Evolutionary conservation across 2,329 filamentous ascomycete species (phyloP).

Genomic region (Bretziella fagacearum): DNA sequence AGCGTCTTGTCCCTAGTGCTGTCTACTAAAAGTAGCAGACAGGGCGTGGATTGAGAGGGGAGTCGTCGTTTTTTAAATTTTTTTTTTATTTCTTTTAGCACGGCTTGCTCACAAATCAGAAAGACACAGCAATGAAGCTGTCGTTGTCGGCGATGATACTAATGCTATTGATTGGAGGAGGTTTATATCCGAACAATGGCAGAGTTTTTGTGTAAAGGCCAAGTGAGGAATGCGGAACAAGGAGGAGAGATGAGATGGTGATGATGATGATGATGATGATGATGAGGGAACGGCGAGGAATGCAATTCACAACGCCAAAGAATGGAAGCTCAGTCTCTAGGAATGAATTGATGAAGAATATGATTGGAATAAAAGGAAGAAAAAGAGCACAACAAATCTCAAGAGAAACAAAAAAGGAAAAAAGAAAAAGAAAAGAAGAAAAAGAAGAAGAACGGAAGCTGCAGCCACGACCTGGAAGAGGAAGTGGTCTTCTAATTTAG

Average conservation of each 20-base stretch:
- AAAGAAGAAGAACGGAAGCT: neutral
- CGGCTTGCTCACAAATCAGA: too few relatives aligned
- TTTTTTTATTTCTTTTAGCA: too few relatives aligned
- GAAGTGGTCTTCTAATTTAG: neutral
- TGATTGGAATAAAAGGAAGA: neutral
- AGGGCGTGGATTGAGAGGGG: too few relatives aligned
- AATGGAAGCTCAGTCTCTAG: too few relatives aligned
- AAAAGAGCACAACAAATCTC: neutral
- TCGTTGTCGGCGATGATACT: neutral
- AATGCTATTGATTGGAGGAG: neutral
- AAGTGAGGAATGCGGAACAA: neutral
- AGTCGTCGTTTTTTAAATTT: too few relatives aligned
- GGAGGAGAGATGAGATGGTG: neutral
- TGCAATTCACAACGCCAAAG: neutral
- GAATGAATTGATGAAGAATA: slow-evolving; percentile 17
- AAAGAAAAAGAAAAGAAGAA: slow-evolving; percentile 1
- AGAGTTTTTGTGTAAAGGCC: too few relatives aligned
- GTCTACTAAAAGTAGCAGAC: too few relatives aligned
- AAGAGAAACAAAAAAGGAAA: slow-evolving; percentile 4
- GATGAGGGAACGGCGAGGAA: neutral
- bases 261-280: neutral
- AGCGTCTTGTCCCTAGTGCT: neutral
- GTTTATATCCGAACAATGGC: neutral
- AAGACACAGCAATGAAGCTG: neutral
- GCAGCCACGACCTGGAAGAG: neutral